phyloP scores from a whole-genome alignment of 179 eudicot genomes.

The Beta lomatogona region DNA sequence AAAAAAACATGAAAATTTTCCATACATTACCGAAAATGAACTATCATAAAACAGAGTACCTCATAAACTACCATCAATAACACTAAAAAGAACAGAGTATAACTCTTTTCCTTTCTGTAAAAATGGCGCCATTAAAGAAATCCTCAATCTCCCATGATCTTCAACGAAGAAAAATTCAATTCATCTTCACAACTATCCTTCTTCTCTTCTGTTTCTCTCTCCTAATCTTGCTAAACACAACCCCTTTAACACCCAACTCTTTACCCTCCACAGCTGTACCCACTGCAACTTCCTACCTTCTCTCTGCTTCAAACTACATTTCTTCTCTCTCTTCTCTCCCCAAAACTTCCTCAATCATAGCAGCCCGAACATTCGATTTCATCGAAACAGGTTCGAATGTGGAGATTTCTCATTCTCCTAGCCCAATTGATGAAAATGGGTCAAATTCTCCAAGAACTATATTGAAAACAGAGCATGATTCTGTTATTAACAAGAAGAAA shows the following conservation, averaged over 20 bases:
- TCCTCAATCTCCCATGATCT: neutral
- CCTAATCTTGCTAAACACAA: slow-evolving; percentile 11
- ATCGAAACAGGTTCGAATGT: no score
- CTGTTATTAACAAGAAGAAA: neutral
- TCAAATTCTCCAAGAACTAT: neutral
- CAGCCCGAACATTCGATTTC: neutral
- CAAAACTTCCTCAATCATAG: neutral
- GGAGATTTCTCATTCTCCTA: neutral
- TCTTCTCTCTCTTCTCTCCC: slow-evolving; percentile 18
- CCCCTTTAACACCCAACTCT: neutral
- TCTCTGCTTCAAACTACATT: slow-evolving; percentile 11
- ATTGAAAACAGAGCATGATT: neutral
- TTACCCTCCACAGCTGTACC: slow-evolving; percentile 2
- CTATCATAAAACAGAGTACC: no score
- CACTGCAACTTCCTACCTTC: slow-evolving; percentile 22
- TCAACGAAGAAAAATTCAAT: slow-evolving; percentile 20
- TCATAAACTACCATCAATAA: neutral
- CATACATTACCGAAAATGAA: no score
- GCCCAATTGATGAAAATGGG: neutral
- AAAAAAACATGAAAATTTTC: no score
- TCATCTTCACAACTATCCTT: slow-evolving; percentile 24
- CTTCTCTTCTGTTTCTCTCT: slow-evolving; percentile 22
- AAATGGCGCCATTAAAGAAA: slow-evolving; percentile 13
- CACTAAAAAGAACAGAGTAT: slow-evolving; percentile 1
- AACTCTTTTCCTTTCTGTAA: neutral